Evolutionary conservation across 2,329 filamentous ascomycete species (phyloP), one percentile per base, ranked within the genome.

Genomic region (Fusarium floridanum): DNA sequence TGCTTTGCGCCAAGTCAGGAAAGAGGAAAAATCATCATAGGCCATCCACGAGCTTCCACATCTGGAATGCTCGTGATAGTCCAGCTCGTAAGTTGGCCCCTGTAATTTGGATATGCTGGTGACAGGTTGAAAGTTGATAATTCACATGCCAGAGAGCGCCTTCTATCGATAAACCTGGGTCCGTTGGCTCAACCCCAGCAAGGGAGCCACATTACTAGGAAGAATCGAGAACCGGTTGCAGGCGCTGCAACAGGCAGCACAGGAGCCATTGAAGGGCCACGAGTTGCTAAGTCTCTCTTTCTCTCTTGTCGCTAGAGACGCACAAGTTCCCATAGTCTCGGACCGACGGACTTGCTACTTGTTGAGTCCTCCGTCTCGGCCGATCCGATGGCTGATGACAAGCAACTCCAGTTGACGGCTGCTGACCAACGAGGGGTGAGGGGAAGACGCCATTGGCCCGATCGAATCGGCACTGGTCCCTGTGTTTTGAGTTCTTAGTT

Each of bases 61-160:
- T 56, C 43, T 41, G 29, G 45, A 57, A 56, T 59, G 48, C 41
- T 59, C 50, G 37, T 59, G 45, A 73, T 61, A 56, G 50, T 53
- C 64, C 53, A 64, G 12, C 43, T 61, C 41, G 61, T 56, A 22
- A 53, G 39, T 39, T 66, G 57, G 59, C n/a, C 22, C 20, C 48
- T 43, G 16, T 27, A 29, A 53, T 27, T 32, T n/a, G 48, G 48
- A 29, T 72, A 55, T 37, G 27, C 45, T 48, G 16, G 53, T 24
- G 16, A n/a, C 9, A 20, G 37, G 37, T 27, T 29, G 16, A 41
- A n/a, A 41, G 50, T 39, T 63, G 57, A 55, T 39, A 55, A 67
- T 75, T 78, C 76, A 77, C 76, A 77, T 77, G 75, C 62, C 67
- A 66, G 34, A 66, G 57, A n/a, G 55, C 41, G 48, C 50, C 41